A percentile compares a stretch with the other conserved stretches of the same genome.
These are phyloP conservation scores for Sarcodon aspratus DNA, from an alignment of 768 basidiomycete species.

Conservation along the genomic window DNA sequence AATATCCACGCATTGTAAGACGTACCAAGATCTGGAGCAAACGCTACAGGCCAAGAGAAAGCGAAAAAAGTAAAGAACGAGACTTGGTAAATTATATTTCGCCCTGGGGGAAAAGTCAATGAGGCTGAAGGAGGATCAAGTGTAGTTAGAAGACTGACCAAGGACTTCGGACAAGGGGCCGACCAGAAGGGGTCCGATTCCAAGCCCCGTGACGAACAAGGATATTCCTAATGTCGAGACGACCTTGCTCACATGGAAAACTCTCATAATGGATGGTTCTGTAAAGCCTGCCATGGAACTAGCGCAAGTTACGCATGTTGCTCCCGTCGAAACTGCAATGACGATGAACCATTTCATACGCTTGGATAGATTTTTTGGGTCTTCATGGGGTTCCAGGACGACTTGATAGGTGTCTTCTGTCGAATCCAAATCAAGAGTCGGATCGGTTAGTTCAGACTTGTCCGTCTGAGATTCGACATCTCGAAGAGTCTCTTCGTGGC, in stretches of 20 bases:
- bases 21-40: constrained; percentile 55
- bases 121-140: too few relatives aligned
- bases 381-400: constrained; percentile 12
- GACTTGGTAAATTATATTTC: constrained; percentile 12
- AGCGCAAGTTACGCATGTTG: constrained; percentile 29
- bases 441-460: too few relatives aligned
- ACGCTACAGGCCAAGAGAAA: constrained; percentile 63
- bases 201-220: constrained; percentile 30
- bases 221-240: constrained; percentile 39
- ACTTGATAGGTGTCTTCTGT: too few relatives aligned
- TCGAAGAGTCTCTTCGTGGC: too few relatives aligned
- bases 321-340: constrained; percentile 12
- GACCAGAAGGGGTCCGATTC: constrained; percentile 9
- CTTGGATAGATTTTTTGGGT: constrained; percentile 11
- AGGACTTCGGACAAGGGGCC: constrained; percentile 38
- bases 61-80: constrained; percentile 53
- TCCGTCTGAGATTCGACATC: too few relatives aligned
- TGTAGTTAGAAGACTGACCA: constrained; percentile 51
- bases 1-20: background rate
- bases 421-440: too few relatives aligned
- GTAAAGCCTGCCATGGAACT: constrained; percentile 51
- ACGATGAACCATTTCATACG: constrained; percentile 15
- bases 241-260: constrained; percentile 41
- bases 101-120: too few relatives aligned
- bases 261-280: constrained; percentile 41